Evolutionary conservation across 2,329 filamentous ascomycete species (phyloP).

Genomic region (Albifimbria verrucaria): DNA sequence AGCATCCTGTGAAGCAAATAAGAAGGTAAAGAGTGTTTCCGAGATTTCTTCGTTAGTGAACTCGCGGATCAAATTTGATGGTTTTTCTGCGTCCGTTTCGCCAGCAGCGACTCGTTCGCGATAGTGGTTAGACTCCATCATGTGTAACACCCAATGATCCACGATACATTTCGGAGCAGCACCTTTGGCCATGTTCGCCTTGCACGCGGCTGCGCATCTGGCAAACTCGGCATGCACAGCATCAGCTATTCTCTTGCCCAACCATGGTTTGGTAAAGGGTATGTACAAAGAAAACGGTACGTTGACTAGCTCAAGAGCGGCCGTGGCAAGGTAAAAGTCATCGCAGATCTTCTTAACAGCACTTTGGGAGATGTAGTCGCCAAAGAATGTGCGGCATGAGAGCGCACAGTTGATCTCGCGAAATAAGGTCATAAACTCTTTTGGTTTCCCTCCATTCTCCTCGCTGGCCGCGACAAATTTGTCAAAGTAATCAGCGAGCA

Average conservation of each 20-base stretch:
- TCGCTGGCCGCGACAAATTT: slow-evolving; percentile 61
- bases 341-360: slow-evolving; percentile 72
- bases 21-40: slow-evolving; percentile 49
- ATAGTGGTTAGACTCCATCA: slow-evolving; percentile 70
- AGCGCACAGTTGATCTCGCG: slow-evolving; percentile 76
- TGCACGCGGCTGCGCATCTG: slow-evolving; percentile 68
- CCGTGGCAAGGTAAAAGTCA: slow-evolving; percentile 76
- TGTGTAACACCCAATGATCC: slow-evolving; percentile 72
- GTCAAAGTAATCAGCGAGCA: slow-evolving; percentile 68
- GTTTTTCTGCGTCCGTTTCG: slow-evolving; percentile 35
- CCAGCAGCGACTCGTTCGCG: slow-evolving; percentile 62
- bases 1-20: slow-evolving; percentile 52
- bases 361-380: slow-evolving; percentile 72
- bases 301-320: slow-evolving; percentile 76
- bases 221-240: slow-evolving; percentile 68
- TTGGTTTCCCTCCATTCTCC: slow-evolving; percentile 50
- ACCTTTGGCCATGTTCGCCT: slow-evolving; percentile 67
- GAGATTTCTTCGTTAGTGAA: slow-evolving; percentile 48
- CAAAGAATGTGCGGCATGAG: slow-evolving; percentile 76
- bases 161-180: slow-evolving; percentile 69
- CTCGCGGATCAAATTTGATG: slow-evolving; percentile 44
- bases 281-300: slow-evolving; percentile 67
- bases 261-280: slow-evolving; percentile 73
- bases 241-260: slow-evolving; percentile 71
- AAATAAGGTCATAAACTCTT: slow-evolving; percentile 68